Conservation (phyloP, 2,329 filamentous ascomycete genomes). For the Exophiala xenobiotica region DNA sequence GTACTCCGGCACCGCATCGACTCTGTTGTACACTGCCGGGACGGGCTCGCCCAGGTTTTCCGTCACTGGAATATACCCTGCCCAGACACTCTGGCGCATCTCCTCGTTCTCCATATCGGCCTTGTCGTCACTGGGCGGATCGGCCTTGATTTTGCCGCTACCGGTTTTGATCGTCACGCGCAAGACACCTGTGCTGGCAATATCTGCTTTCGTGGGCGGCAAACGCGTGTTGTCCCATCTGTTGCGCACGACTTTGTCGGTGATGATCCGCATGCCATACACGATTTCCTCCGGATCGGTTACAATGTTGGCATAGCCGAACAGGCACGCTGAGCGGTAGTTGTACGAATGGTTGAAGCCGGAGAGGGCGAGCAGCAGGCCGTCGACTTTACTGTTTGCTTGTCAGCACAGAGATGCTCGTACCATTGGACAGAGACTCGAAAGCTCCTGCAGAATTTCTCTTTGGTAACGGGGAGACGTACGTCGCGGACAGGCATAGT, state of each 20-base stretch:
- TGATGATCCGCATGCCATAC: constrained; percentile 75
- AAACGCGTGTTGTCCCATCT: constrained; percentile 65
- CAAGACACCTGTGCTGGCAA: constrained; percentile 71
- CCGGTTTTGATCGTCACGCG: constrained; percentile 66
- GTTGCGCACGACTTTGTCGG: constrained; percentile 65
- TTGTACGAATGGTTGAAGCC: constrained; percentile 80
- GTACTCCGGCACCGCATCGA: background rate
- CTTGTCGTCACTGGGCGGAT: constrained; percentile 59
- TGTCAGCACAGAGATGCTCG: too few species aligned
- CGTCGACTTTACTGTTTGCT: constrained; percentile 77
- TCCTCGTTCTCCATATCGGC: constrained; percentile 50
- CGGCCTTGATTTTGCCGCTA: constrained; percentile 70
- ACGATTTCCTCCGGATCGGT: constrained; percentile 67
- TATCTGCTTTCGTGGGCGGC: constrained; percentile 69
- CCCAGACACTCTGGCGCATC: constrained; percentile 54
- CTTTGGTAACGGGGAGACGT: too few species aligned
- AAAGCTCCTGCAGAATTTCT: too few species aligned
- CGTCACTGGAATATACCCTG: constrained; percentile 62
- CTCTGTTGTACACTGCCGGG: constrained; percentile 56
- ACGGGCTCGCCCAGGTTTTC: constrained; percentile 63
- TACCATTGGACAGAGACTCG: too few species aligned
- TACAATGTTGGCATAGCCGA: constrained; percentile 69
- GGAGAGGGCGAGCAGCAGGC: constrained; percentile 73
- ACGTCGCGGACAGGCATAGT: constrained; percentile 67
- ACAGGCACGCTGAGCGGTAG: constrained; percentile 75